Percentiles rank a stretch among this genome's conserved stretches.
Conservation (phyloP, 2,329 filamentous ascomycete species). For the Parastagonospora avenae region DNA sequence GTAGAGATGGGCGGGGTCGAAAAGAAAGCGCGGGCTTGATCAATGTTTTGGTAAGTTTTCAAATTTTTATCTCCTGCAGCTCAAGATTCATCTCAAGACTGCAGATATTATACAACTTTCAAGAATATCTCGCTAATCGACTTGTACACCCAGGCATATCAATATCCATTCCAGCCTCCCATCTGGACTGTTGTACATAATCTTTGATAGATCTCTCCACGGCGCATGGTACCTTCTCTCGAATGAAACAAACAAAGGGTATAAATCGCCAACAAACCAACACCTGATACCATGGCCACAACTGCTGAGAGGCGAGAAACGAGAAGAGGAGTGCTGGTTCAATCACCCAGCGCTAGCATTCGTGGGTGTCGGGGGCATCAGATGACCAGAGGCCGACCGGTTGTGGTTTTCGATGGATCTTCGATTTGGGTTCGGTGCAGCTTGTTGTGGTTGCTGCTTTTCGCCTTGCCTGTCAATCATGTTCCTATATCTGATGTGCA, state of each 20-base stretch:
- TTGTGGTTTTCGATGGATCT: conserved; percentile 43
- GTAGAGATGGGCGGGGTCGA: conserved; percentile 30
- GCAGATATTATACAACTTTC: conserved; percentile 19
- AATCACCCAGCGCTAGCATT: conserved; percentile 19
- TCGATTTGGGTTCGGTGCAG: conserved; percentile 28
- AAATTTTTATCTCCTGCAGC: conserved; percentile 13
- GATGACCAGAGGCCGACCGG: conserved; percentile 42
- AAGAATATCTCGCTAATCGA: conserved; percentile 18
- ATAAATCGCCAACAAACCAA: conserved; percentile 34
- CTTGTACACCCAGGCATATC: conserved; percentile 16
- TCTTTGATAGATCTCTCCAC: conserved; percentile 23
- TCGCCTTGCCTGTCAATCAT: conserved; percentile 52
- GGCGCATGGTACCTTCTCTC: conserved; percentile 14
- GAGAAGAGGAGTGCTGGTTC: conserved; percentile 4
- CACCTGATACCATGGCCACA: conserved; percentile 24
- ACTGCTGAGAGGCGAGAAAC: conserved; percentile 12
- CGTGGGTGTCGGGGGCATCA: conserved; percentile 40
- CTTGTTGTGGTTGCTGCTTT: conserved; percentile 39
- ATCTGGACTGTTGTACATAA: conserved; percentile 28
- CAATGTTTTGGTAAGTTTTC: conserved; percentile 26
- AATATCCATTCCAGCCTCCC: neutral
- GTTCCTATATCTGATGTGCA: conserved; percentile 63
- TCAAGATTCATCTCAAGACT: conserved; percentile 2
- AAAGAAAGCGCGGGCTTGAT: conserved; percentile 34
- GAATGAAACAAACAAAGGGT: conserved; percentile 38